Evolutionary conservation across 768 basidiomycete species (phyloP).

Genomic region (Artomyces pyxidatus): DNA sequence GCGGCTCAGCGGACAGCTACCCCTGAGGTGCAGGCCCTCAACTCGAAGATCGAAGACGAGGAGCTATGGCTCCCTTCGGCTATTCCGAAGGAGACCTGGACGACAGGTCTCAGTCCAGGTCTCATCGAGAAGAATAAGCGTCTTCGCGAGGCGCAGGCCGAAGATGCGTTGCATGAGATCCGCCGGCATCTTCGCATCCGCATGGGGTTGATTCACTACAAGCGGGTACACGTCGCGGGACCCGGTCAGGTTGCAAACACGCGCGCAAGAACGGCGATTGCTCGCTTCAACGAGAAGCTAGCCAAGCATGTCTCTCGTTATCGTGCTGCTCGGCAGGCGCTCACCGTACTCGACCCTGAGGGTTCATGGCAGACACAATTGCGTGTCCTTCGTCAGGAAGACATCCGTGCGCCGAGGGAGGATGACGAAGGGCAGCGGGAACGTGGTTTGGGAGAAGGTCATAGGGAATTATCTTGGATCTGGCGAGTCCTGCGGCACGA

Average conservation of each 20-base stretch:
- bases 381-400: too few species aligned
- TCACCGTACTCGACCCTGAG: neutral
- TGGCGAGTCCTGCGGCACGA: neutral
- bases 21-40: too few species aligned
- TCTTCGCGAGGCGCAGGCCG: conserved; percentile 3
- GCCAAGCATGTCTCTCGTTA: neutral
- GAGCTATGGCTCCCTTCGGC: conserved; percentile 1
- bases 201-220: neutral
- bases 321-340: conserved; percentile 1
- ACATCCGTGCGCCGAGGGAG: neutral
- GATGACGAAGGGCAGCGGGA: too few species aligned
- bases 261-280: neutral
- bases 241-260: conserved; percentile 3
- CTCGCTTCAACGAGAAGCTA: neutral
- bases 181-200: neutral
- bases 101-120: neutral
- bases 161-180: conserved; percentile 5
- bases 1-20: too few species aligned
- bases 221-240: neutral
- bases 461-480: neutral
- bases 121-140: conserved; percentile 1
- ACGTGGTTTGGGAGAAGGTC: conserved; percentile 1
- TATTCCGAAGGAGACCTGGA: neutral
- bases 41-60: neutral
- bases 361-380: too few species aligned